These are phyloP conservation scores for Zopfochytrium polystomum DNA, from an alignment of 371 early-diverging fungal genomes.

Conservation along the genomic window DNA sequence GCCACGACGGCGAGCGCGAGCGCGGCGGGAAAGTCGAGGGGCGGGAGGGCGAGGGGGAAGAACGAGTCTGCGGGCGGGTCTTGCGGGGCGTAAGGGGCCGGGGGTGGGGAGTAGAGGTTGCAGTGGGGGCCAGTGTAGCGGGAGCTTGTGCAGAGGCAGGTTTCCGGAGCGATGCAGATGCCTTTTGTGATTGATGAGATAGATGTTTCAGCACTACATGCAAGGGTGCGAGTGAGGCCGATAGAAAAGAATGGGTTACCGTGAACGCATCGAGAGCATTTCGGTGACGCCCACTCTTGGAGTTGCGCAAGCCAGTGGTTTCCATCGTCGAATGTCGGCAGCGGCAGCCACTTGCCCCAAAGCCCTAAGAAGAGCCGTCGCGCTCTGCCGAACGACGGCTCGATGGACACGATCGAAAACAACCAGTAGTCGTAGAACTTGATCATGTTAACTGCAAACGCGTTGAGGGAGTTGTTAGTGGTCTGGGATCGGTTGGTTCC, in stretches of 20 bases:
- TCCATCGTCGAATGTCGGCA: constrained; percentile 4
- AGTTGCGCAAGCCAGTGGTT: no score
- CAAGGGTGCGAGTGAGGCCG: background rate
- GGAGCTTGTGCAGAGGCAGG: constrained; percentile 11
- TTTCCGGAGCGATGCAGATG: constrained; percentile 6
- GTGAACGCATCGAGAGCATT: constrained; percentile 2
- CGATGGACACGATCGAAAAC: constrained; percentile 3
- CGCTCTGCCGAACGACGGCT: background rate
- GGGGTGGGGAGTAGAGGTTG: background rate
- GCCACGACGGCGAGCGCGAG: no score
- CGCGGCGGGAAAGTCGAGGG: background rate
- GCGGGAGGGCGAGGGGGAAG: constrained; percentile 3
- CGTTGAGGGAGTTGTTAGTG: background rate
- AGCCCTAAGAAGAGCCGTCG: constrained; percentile 2
- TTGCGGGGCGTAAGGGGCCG: constrained; percentile 3
- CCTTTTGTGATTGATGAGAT: background rate
- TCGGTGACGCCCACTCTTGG: no score
- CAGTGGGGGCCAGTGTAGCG: constrained; percentile 8
- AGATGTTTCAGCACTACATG: background rate
- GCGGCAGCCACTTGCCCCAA: constrained; percentile 15
- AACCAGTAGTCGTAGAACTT: constrained; percentile 9
- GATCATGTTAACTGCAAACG: constrained; percentile 10
- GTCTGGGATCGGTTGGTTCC: background rate
- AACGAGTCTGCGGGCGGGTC: background rate
- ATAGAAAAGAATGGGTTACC: constrained; percentile 3